Evolutionary conservation across 768 basidiomycete genomes (phyloP), one percentile per base, ranked within the genome.

Genomic region (Tulasnella sp.): DNA sequence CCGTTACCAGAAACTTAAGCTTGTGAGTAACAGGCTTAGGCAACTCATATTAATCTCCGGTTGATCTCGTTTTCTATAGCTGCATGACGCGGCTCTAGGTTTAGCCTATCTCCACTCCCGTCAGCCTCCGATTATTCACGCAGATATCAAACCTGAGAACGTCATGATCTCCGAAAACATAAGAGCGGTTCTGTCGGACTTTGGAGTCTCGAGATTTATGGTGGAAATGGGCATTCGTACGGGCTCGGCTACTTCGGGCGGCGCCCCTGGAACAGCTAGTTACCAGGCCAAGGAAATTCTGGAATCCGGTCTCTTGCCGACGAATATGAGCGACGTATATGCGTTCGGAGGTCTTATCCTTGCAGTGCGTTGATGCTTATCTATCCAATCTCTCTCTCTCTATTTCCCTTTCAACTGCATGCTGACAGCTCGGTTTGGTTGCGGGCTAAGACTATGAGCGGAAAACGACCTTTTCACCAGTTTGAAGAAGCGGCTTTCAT

Each of bases 81-180:
- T 51, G 23, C 48, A 23, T 51, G 61, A 16, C n/a, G 26, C 61
- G 20, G 44, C 74, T 13, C 20, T 20, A 1, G 74, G 74, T 10
- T 23, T 75, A 15, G 35, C 37, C 0, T 48, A 75, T 48, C 74
- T 75, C 29, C 74, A 75, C 55, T 48, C 74, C 11, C 74, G 2
- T 51, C 10, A 75, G 39, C 74, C 74, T 26, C 74, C 74, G 2
- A 75, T 75, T 10, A 51, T 75, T 48, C 74, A 75, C 35, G 74
- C 23, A 37, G 46, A 57, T 26, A 46, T 75, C 74, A 44, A 75
- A n/a, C 74, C 74, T 9, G 26, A 67, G 13, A 29, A 26, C 26
- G 32, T 67, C 26, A 67, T 67, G n/a, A 67, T 67, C 6, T 2
- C 26, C n/a, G 61, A 67, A 3, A 11, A 67, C 0, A 29, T 29